These are phyloP conservation scores for Metschnikowia colocasiae DNA, from an alignment of 805 yeast genomes.

Conservation along the genomic window DNA sequence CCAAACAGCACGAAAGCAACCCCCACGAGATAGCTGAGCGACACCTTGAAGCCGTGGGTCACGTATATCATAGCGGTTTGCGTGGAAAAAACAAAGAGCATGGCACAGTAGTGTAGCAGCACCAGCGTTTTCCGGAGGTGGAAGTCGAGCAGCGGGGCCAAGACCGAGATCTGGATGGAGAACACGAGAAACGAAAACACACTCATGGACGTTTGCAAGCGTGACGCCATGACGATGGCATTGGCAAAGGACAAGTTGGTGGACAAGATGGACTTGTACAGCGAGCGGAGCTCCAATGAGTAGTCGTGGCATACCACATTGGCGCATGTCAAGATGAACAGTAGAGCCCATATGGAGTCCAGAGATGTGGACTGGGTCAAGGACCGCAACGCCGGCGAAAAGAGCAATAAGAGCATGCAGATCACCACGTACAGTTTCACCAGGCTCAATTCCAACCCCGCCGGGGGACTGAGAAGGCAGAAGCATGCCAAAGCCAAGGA, in stretches of 20 bases:
- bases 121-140: constrained; percentile 46
- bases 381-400: constrained; percentile 88
- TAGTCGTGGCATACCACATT: constrained; percentile 70
- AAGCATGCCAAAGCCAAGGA: constrained; percentile 6
- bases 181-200: constrained; percentile 83
- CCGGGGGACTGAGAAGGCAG: constrained; percentile 3
- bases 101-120: constrained; percentile 21
- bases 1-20: constrained; percentile 42
- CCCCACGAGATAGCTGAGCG: constrained; percentile 47
- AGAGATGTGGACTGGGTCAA: constrained; percentile 84
- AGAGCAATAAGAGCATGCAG: constrained; percentile 63
- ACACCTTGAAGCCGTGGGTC: constrained; percentile 27
- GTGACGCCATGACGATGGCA: constrained; percentile 86
- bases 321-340: constrained; percentile 70
- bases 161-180: constrained; percentile 64
- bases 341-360: constrained; percentile 92
- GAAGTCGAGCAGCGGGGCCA: constrained; percentile 67
- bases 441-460: constrained; percentile 7
- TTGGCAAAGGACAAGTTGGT: constrained; percentile 82
- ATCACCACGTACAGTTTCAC: constrained; percentile 58
- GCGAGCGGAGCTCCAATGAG: constrained; percentile 43
- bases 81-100: constrained; percentile 22
- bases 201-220: constrained; percentile 65
- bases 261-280: constrained; percentile 55
- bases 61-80: constrained; percentile 29